A percentile compares a stretch with the other conserved stretches of the same genome.
Conservation (phyloP, 192 early-diverging fungal genomes). For the Coemansia sp. region DNA sequence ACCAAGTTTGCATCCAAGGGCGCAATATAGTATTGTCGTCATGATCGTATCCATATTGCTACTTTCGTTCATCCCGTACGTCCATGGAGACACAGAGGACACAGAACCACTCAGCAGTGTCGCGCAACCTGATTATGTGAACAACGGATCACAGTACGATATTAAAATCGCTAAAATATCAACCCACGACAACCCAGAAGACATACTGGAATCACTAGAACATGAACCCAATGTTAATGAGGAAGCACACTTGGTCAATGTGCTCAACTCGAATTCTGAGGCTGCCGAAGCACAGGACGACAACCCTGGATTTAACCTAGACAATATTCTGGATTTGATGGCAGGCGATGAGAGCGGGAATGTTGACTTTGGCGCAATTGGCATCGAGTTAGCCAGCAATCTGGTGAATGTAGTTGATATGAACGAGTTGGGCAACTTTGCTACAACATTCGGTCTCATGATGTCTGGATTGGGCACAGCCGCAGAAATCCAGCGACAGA, state of each 20-base stretch:
- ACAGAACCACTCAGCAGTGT: background rate
- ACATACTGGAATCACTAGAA: background rate
- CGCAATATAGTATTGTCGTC: no score
- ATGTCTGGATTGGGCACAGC: slow-evolving; percentile 44
- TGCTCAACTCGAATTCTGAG: background rate
- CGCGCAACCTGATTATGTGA: background rate
- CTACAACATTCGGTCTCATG: slow-evolving; percentile 39
- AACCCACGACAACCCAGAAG: background rate
- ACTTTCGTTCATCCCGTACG: background rate
- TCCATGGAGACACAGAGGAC: background rate
- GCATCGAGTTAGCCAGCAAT: slow-evolving; percentile 40
- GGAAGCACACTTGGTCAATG: background rate
- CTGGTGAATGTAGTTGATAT: slow-evolving; percentile 49
- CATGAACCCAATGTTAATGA: background rate
- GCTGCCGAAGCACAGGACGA: background rate
- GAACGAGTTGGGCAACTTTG: slow-evolving; percentile 47
- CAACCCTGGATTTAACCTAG: slow-evolving; percentile 35
- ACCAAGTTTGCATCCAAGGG: no score
- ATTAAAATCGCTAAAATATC: background rate
- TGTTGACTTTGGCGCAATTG: slow-evolving; percentile 50
- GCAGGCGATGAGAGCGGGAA: slow-evolving; percentile 46
- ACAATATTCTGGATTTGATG: slow-evolving; percentile 43
- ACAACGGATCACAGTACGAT: background rate
- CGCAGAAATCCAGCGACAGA: slow-evolving; percentile 31
- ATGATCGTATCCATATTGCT: background rate